phyloP scores from a whole-genome alignment of 306 rosid genomes.

The Rubus parviflorus region DNA sequence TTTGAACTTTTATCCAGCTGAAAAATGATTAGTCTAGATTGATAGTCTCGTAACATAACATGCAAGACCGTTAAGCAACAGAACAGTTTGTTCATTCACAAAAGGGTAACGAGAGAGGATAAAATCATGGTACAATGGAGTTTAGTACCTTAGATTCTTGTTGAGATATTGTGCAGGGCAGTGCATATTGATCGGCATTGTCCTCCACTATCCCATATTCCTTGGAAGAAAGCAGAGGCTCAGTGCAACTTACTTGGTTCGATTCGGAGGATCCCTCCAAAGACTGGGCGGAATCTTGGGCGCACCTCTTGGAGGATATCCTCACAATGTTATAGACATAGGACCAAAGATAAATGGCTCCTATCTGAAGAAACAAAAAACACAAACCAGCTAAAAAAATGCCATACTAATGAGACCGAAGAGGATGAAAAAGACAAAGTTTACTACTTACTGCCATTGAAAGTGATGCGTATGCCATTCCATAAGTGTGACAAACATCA shows the following conservation, averaged over 20 bases:
- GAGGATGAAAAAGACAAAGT: background rate
- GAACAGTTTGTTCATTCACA: background rate
- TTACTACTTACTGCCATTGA: slow-evolving; percentile 50
- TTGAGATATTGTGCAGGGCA: slow-evolving; percentile 32
- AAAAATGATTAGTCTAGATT: background rate
- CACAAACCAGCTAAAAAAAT: background rate
- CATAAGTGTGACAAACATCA: slow-evolving; percentile 39
- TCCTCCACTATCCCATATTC: slow-evolving; percentile 21
- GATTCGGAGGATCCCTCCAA: slow-evolving; percentile 30
- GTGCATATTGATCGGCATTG: slow-evolving; percentile 31
- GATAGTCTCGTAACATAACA: background rate
- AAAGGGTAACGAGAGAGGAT: background rate
- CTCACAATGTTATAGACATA: slow-evolving; percentile 80
- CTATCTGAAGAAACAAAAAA: slow-evolving; percentile 45
- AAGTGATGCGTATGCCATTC: slow-evolving; percentile 59
- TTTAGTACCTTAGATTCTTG: slow-evolving; percentile 40
- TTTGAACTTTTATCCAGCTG: background rate
- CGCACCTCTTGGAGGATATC: slow-evolving; percentile 42
- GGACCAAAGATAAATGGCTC: slow-evolving; percentile 72
- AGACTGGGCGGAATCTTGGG: slow-evolving; percentile 22
- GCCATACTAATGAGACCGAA: background rate
- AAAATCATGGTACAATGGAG: background rate
- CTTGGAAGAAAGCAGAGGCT: slow-evolving; percentile 34
- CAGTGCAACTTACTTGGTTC: slow-evolving; percentile 29
- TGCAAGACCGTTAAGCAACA: background rate